Percentiles rank a stretch among this genome's conserved stretches.
These are phyloP conservation scores for Pseudisothecium myosuroides DNA, from an alignment of 225 moss, liverwort and hornwort species.

Conservation along the genomic window DNA sequence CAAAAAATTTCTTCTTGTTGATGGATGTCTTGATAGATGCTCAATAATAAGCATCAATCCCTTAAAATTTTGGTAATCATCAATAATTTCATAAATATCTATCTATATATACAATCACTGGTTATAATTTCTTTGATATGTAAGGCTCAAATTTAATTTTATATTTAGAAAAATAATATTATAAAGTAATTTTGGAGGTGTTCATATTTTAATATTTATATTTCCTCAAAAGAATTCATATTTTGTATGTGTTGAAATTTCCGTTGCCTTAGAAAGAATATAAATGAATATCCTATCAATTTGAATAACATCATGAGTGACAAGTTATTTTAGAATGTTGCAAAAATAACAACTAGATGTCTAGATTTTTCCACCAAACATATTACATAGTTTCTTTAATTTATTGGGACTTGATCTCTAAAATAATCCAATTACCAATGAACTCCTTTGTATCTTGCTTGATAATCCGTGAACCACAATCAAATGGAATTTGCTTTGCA, in stretches of 20 bases:
- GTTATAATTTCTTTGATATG: background rate
- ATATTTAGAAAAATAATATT: background rate
- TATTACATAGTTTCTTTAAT: background rate
- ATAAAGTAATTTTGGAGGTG: background rate
- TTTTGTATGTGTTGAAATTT: background rate
- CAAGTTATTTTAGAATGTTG: background rate
- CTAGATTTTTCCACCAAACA: background rate
- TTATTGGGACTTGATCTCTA: background rate
- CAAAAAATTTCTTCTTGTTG: background rate
- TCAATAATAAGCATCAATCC: rapidly evolving
- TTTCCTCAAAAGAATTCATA: background rate
- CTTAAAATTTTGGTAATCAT: background rate
- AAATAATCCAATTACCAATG: background rate
- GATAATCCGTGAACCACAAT: no score
- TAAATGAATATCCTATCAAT: background rate
- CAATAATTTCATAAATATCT: background rate
- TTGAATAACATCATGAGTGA: no score
- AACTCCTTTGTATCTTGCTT: background rate
- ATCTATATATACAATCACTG: background rate
- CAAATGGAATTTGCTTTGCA: background rate
- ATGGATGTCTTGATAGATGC: background rate
- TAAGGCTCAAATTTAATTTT: background rate
- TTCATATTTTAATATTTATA: background rate
- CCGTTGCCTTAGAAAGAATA: background rate
- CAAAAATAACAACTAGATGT: background rate